phyloP scores from a whole-genome alignment of 164 flowering plant species.

The Liriodendron chinense region DNA sequence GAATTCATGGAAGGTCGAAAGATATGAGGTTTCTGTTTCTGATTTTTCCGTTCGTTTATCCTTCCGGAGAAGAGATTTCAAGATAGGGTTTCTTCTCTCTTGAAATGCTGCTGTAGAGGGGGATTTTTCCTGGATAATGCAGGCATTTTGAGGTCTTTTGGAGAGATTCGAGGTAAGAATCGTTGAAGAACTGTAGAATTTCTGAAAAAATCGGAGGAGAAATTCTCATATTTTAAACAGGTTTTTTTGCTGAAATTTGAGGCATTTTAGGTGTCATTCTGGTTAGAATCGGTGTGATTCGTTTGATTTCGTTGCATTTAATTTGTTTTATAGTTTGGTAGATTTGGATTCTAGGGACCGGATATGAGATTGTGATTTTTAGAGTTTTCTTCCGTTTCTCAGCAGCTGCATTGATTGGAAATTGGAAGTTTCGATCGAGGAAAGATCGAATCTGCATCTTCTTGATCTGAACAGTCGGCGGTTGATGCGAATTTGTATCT shows the following conservation, averaged over 20 bases:
- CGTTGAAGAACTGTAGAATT: neutral
- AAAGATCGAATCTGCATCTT: neutral
- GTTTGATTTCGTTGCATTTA: neutral
- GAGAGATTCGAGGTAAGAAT: neutral
- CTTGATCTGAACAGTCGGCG: neutral
- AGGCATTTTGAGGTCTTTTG: neutral
- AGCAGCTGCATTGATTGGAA: constrained; percentile 13
- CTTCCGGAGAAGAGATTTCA: neutral
- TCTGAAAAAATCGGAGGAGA: neutral
- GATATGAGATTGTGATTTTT: neutral
- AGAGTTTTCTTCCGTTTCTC: neutral
- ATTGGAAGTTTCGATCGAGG: constrained; percentile 2
- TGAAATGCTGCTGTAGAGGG: neutral
- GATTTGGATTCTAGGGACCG: neutral
- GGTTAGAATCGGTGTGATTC: neutral
- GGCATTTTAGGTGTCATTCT: neutral
- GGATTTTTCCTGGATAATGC: neutral
- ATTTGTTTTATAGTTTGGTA: neutral
- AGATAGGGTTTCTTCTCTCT: constrained; percentile 3
- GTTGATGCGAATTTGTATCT: neutral
- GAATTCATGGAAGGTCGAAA: neutral
- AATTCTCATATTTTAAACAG: neutral
- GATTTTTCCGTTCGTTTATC: neutral
- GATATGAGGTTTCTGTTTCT: neutral
- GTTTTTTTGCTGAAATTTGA: neutral